Evolutionary conservation across 2,329 filamentous ascomycete species (phyloP).

Genomic region (Nemania sp.): DNA sequence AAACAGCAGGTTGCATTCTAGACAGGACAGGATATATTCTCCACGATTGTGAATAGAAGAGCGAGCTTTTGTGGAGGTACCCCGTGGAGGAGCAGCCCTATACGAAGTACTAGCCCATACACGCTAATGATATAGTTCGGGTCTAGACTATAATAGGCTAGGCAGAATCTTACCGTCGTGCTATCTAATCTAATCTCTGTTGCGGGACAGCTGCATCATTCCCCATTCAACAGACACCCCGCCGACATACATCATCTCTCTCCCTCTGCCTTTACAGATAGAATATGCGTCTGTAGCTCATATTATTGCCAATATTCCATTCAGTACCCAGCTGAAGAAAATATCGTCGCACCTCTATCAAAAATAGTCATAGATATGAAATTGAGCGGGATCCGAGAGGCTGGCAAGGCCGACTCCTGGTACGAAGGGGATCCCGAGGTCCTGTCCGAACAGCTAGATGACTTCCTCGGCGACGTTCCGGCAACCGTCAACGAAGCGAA

Average conservation of each 20-base stretch:
- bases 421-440: constrained; percentile 66
- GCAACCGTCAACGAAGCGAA: constrained; percentile 60
- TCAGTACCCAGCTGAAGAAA: background rate
- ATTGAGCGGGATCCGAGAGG: constrained; percentile 48
- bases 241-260: background rate
- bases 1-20: no score
- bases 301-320: background rate
- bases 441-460: constrained; percentile 73
- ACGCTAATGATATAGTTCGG: no score
- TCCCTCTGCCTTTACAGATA: background rate
- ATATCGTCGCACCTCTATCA: background rate
- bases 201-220: constrained; percentile 23
- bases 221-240: background rate
- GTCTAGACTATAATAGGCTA: no score
- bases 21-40: no score
- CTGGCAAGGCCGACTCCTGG: constrained; percentile 86
- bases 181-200: background rate
- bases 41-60: no score
- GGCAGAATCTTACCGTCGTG: background rate
- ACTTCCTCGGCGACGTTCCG: constrained; percentile 75
- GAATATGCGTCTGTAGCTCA: background rate
- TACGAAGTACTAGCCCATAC: no score
- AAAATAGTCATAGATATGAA: background rate
- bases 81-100: no score
- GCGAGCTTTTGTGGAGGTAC: no score